Evolutionary conservation across 2,329 filamentous ascomycete genomes (phyloP).

Genomic region (Macrophomina pseudophaseolina): DNA sequence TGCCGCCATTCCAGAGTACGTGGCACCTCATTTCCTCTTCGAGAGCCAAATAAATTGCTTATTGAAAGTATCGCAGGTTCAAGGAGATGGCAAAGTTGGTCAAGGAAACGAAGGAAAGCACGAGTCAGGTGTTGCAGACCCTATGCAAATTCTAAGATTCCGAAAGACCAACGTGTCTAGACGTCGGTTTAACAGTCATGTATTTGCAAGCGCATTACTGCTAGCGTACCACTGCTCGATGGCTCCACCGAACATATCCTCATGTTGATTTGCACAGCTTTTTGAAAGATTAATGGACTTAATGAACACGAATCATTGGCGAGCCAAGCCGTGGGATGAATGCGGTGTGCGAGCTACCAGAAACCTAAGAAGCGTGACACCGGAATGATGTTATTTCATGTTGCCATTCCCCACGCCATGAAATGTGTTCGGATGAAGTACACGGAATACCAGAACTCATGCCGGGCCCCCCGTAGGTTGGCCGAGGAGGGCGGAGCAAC

Average conservation of each 20-base stretch:
- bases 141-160: constrained; percentile 63
- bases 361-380: too few species aligned
- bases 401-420: too few species aligned
- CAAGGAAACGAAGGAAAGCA: constrained; percentile 75
- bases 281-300: too few species aligned
- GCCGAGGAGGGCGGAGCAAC: background rate
- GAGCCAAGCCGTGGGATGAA: too few species aligned
- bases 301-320: too few species aligned
- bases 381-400: too few species aligned
- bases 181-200: background rate
- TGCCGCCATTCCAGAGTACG: constrained; percentile 66
- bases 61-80: constrained; percentile 56
- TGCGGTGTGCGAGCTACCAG: too few species aligned
- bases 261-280: too few species aligned
- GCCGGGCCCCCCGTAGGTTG: background rate
- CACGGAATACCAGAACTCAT: background rate
- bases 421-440: background rate
- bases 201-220: too few species aligned
- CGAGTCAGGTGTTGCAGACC: constrained; percentile 69
- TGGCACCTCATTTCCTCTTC: constrained; percentile 20
- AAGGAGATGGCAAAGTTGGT: constrained; percentile 75
- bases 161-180: background rate
- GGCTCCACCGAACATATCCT: too few species aligned
- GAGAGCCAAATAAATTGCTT: background rate
- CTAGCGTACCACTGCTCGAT: too few species aligned